Base-by-base conservation (phyloP, 164 flowering plant genomes). In the Aristolochia californica region DNA sequence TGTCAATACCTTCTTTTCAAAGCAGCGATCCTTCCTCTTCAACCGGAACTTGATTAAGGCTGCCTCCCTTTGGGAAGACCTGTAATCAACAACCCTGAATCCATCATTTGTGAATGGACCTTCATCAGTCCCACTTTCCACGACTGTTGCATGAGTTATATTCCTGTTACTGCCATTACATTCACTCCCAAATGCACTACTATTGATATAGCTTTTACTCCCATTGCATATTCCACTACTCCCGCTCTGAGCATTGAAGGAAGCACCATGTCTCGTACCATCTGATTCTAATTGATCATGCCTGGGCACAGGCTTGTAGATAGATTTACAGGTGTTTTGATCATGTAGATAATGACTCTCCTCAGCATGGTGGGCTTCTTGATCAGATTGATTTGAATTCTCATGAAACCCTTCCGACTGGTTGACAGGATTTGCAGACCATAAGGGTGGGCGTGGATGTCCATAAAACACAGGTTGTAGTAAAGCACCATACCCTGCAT, bases 1-100 rank as follows among this genome's bases (percentile, higher is more conserved):
- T 5, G 40, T 34, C 40, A 7, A n/a, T 34, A 34, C 40, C 40
- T 34, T 34, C 40, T 34, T 34, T 34, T 34, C 96, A 70, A 57
- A 93, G 78, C 98, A 88, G 71, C 98, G 79, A 13, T 85, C 98
- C 70, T 93, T 89, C 56, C 98, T 77, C 78, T 93, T 93, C 78
- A 80, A 50, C 34, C 98, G 80, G 57, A 93, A 93, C 70, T 93
- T 93, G 26, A 53, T 74, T 22, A 93, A 71, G 60, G 98, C 98
- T 20, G 85, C 95, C 77, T 89, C 94, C 74, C 99, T 82, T 65
- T 85, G 85, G 23, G 69, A 61, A 26, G 81, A 73, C 38, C 67
- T 67, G 15, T 66, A 59, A 60, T 65, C 75, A n/a, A 52, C 55
- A 21, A 43, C 47, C 44, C 17, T 56, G 21, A 18, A 24, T 47